Evolutionary conservation across 257 asterid species (phyloP), one percentile per base, ranked within the genome.

Genomic region (Forsythia suspensa): DNA sequence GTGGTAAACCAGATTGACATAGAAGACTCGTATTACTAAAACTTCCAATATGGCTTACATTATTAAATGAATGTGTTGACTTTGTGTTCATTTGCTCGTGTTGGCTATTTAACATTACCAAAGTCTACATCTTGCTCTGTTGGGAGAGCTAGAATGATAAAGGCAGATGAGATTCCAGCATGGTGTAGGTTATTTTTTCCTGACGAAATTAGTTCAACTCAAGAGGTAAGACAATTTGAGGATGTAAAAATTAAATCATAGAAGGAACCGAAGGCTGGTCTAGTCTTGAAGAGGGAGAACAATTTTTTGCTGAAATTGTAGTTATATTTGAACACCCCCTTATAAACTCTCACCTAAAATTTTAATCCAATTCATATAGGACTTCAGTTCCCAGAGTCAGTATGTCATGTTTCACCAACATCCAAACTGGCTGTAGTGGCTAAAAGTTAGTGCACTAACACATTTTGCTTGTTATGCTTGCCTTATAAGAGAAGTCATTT

Each of bases 1-100:
- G 52, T 21, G 37, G 55, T 79, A 36, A 63, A 36, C 51, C 18
- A 72, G 72, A 51, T 75, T 10, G 59, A 75, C 76, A 52, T 24
- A 48, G 40, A 18, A 70, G 72, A 69, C 39, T 48, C 59, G 5
- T 6, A 48, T 4, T 15, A 48, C 59, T 4, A 48, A n/a, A 7
- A 57, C 13, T 52, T 52, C 63, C 24, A 5, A 4, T 5, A 55
- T 55, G 63, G 9, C 5, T 55, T n/a, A 10, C 29, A 18, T 0
- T 2, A n/a, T 57, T 16, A 57, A 57, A 18, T 57, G 6, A 57
- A n/a, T 57, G 66, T 57, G 21, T 13, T 51, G 76, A 40, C 34
- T 74, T 40, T 36, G 38, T 40, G 48, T 9, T 55, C 63, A 29
- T 59, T 10, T 52, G 66, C 66, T 52, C 3, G 8, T 18, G 24